Evolutionary conservation across 805 yeast genomes (phyloP).

Genomic region (Yamadazyma ubonensis): DNA sequence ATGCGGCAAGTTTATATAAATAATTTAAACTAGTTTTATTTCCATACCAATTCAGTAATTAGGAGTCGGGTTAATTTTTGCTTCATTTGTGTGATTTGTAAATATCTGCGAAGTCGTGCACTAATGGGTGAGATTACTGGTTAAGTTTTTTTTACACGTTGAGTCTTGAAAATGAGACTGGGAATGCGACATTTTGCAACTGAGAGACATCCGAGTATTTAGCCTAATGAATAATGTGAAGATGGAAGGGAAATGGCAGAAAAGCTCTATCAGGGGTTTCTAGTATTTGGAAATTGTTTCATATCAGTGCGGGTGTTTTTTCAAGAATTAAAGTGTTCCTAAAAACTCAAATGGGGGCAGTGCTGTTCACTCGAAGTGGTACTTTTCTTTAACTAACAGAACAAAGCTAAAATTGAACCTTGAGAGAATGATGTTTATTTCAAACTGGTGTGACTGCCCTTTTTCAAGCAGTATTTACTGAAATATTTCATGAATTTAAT

Average conservation of each 20-base stretch:
- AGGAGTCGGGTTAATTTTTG: conserved; percentile 5
- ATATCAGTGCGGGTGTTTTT: background rate
- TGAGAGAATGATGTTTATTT: no score
- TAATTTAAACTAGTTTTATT: conserved; percentile 4
- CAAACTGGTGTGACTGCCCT: no score
- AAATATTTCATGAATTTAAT: no score
- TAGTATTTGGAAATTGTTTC: background rate
- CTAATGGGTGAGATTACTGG: background rate
- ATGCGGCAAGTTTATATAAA: background rate
- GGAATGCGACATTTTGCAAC: background rate
- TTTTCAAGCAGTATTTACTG: no score
- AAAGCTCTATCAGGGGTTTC: background rate
- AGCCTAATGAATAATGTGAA: background rate
- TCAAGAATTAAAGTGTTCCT: no score
- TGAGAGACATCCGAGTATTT: no score
- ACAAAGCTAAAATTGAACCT: no score
- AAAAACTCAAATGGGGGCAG: no score
- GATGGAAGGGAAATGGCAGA: background rate
- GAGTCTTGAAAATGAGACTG: background rate
- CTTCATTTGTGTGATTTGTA: conserved; percentile 12
- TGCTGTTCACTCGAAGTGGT: no score
- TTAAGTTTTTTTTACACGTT: background rate
- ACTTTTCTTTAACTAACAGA: no score
- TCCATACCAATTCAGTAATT: conserved; percentile 8
- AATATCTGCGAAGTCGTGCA: conserved; percentile 6